Evolutionary conservation across 805 yeast species (phyloP).

Genomic region (Cyberlindnera xylosilytica): DNA sequence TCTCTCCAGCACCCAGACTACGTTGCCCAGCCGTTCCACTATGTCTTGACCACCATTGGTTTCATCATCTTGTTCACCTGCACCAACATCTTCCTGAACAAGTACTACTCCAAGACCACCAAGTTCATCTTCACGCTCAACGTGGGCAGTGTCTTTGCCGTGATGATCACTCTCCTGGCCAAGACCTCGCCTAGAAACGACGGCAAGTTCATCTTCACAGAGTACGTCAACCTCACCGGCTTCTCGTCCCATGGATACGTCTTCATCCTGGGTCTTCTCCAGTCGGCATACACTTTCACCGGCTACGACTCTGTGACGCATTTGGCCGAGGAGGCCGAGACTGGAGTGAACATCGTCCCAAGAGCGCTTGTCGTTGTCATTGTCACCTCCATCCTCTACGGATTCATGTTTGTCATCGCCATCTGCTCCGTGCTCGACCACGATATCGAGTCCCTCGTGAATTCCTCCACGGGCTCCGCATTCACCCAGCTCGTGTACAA

Average conservation of each 20-base stretch:
- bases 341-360: constrained; percentile 29
- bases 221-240: constrained; percentile 24
- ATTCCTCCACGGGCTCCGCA: constrained; percentile 26
- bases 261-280: constrained; percentile 27
- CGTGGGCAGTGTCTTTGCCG: constrained; percentile 20
- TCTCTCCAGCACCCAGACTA: constrained; percentile 19
- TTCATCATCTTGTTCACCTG: constrained; percentile 24
- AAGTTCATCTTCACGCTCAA: constrained; percentile 19
- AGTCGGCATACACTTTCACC: constrained; percentile 28
- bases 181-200: constrained; percentile 24
- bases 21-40: constrained; percentile 21
- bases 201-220: constrained; percentile 27
- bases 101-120: constrained; percentile 25
- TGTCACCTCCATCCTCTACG: constrained; percentile 28
- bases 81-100: constrained; percentile 23
- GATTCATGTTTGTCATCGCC: constrained; percentile 32
- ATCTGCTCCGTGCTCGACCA: constrained; percentile 27
- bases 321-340: constrained; percentile 33
- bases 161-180: constrained; percentile 21
- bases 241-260: constrained; percentile 26
- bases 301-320: constrained; percentile 35
- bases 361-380: constrained; percentile 33
- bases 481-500: constrained; percentile 25
- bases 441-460: constrained; percentile 17
- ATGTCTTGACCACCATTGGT: constrained; percentile 23